These are phyloP conservation scores for Stygiomarasmius scandens DNA, from an alignment of 1,284 basidiomycete species.

Conservation along the genomic window DNA sequence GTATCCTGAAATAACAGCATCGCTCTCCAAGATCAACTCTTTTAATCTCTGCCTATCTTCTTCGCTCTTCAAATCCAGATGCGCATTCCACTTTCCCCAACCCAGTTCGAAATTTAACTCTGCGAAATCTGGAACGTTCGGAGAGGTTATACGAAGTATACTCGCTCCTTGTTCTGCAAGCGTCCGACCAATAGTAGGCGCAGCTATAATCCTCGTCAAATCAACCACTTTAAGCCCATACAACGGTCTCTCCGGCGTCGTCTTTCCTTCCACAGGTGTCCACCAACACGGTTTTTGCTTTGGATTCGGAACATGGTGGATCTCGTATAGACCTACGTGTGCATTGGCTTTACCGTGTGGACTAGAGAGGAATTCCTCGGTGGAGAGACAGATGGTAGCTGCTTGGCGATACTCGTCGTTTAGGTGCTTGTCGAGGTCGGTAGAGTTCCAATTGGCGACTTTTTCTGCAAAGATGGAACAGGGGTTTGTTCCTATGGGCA, in stretches of 20 bases:
- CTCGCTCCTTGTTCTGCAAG: constrained; percentile 31
- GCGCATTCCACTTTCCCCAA: constrained; percentile 31
- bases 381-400: constrained; percentile 14
- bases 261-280: constrained; percentile 17
- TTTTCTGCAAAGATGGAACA: constrained; percentile 2
- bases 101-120: constrained; percentile 25
- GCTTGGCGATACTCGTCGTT: constrained; percentile 13
- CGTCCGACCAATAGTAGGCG: constrained; percentile 25
- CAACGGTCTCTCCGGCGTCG: constrained; percentile 19
- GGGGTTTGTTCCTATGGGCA: background rate
- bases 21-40: constrained; percentile 25
- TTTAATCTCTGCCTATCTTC: constrained; percentile 22
- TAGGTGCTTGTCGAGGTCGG: constrained; percentile 5
- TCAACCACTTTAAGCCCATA: constrained; percentile 31
- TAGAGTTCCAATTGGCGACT: constrained; percentile 1
- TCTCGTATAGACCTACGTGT: constrained; percentile 25
- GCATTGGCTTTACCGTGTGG: constrained; percentile 18
- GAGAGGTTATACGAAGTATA: constrained; percentile 29
- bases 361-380: constrained; percentile 13
- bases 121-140: constrained; percentile 27
- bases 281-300: constrained; percentile 22
- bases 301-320: constrained; percentile 23
- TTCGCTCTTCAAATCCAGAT: constrained; percentile 27
- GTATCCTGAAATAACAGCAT: constrained; percentile 33
- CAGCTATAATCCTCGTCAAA: constrained; percentile 31